A percentile compares a stretch with the other conserved stretches of the same genome.
Evolutionary conservation across 768 basidiomycete genomes (phyloP).

Genomic region (Suillus weaverae): DNA sequence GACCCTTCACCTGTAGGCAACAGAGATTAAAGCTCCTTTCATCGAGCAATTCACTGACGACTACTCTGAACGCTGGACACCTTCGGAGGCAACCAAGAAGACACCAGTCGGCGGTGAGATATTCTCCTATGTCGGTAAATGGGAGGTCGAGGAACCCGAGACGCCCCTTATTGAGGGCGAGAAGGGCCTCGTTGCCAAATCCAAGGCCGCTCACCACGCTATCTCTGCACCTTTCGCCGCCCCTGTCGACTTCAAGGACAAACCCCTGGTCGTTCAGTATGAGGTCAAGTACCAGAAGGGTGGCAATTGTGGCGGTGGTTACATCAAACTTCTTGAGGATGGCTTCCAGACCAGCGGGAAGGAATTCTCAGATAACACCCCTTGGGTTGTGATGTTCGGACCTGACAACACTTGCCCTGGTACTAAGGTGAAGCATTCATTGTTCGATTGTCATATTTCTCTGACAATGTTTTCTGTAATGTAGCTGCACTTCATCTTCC

Average conservation of each 20-base stretch:
- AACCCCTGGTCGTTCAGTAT: slow-evolving; percentile 95
- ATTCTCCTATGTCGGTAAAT: slow-evolving; percentile 96
- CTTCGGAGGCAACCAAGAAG: slow-evolving; percentile 97
- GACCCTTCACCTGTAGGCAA: slow-evolving; percentile 48
- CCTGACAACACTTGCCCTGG: slow-evolving; percentile 94
- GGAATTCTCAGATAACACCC: slow-evolving; percentile 92
- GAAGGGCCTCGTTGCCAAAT: slow-evolving; percentile 91
- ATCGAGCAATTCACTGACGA: slow-evolving; percentile 94
- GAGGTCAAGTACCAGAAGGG: slow-evolving; percentile 99
- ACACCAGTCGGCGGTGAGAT: slow-evolving; percentile 94
- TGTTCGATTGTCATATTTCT: background rate
- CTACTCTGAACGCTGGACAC: slow-evolving; percentile 91
- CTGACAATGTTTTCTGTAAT: slow-evolving; percentile 7
- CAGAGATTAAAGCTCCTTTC: slow-evolving; percentile 83
- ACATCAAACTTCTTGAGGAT: slow-evolving; percentile 92
- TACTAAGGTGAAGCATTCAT: slow-evolving; percentile 63
- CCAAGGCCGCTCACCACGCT: slow-evolving; percentile 97
- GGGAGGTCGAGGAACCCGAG: slow-evolving; percentile 91
- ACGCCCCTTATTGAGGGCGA: slow-evolving; percentile 79
- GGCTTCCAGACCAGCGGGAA: slow-evolving; percentile 93
- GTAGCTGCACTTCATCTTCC: slow-evolving; percentile 99
- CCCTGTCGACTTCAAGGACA: slow-evolving; percentile 75
- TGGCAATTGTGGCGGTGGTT: slow-evolving; percentile 98
- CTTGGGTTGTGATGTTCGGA: slow-evolving; percentile 97
- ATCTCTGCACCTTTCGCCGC: slow-evolving; percentile 89